Evolutionary conservation across 345 rosid genomes (phyloP), one percentile per base, ranked within the genome.

Genomic region (Aurinia saxatilis): DNA sequence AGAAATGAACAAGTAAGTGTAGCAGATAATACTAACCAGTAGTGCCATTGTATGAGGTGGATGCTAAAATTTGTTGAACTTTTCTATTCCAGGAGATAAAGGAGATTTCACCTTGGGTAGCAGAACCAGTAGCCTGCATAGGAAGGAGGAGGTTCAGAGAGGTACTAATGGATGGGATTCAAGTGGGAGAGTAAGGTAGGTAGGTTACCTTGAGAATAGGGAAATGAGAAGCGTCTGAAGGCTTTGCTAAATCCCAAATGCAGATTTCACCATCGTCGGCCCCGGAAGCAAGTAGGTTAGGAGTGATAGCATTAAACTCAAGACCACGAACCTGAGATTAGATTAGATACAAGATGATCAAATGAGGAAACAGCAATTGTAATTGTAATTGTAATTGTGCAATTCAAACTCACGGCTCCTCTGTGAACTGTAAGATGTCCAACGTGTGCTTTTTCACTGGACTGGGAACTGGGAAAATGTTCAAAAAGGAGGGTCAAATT

Each of bases 221-320:
- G 64, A 78, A 88, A 78, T 80, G 93, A 59, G 89, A 70, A 67
- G 96, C 93, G 71, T 81, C 86, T n/a, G 80, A 55, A 36, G 99
- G 99, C 53, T 75, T 67, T 46, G 87, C 64, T 71, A 95, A 66
- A 81, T 95, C 96, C 99, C 99, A 95, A 37, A 95, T 86, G 80
- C 87, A 86, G 57, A 88, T 84, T 82, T 95, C 96, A 65, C 96
- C 95, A 70, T 88, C 99, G 65, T 90, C 97, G 41, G 98, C 96
- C 35, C 98, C 99, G 64, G 99, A 90, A 54, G 98, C 99, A 75
- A 95, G 88, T 59, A 84, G 77, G 63, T 90, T 84, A 21, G 99
- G 85, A 27, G 90, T 67, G 60, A 83, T 72, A 18, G 75, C 39
- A 65, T 95, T 95, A 72, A 95, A 95, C 71, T 86, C 98, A 58